These are phyloP conservation scores for Fusarium nygamai DNA, from an alignment of 2,329 filamentous ascomycete genomes.

Conservation along the genomic window DNA sequence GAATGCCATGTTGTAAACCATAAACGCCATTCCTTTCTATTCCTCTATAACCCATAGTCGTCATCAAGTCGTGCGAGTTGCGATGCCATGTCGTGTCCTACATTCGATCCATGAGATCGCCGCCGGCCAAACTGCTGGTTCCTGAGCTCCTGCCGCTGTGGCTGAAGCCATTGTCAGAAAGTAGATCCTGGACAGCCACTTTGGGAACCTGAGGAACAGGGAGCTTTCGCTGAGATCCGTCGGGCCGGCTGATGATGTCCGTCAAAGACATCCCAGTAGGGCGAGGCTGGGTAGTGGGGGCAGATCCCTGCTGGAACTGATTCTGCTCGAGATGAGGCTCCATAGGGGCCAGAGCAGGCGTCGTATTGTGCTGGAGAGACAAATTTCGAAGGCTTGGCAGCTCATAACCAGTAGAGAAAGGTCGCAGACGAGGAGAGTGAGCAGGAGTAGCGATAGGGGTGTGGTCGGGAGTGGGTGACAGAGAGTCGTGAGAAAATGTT, in stretches of 20 bases:
- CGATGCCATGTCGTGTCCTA: slow-evolving; percentile 45
- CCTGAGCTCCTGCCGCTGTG: slow-evolving; percentile 81
- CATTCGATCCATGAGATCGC: slow-evolving; percentile 70
- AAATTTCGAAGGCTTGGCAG: slow-evolving; percentile 83
- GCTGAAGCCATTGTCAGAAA: slow-evolving; percentile 74
- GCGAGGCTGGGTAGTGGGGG: slow-evolving; percentile 61
- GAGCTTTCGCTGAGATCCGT: slow-evolving; percentile 88
- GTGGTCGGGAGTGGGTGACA: slow-evolving; percentile 95
- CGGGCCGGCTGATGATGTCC: slow-evolving; percentile 91
- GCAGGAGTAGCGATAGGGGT: slow-evolving; percentile 98
- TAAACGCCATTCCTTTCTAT: slow-evolving; percentile 54
- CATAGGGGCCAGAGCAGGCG: slow-evolving; percentile 67
- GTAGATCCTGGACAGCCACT: slow-evolving; percentile 85
- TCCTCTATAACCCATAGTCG: slow-evolving; percentile 51
- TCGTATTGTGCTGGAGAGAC: slow-evolving; percentile 62
- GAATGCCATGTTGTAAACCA: slow-evolving; percentile 42
- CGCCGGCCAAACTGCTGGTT: slow-evolving; percentile 79
- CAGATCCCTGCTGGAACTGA: slow-evolving; percentile 56
- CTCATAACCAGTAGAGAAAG: slow-evolving; percentile 79
- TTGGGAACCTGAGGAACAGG: slow-evolving; percentile 92
- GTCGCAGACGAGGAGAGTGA: slow-evolving; percentile 90
- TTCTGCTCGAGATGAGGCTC: slow-evolving; percentile 63
- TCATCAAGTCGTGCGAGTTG: slow-evolving; percentile 52
- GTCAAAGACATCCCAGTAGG: slow-evolving; percentile 81
- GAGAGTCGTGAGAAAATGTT: slow-evolving; percentile 94